phyloP scores from a whole-genome alignment of 805 yeast genomes.

The Starmerella scarabaei region DNA sequence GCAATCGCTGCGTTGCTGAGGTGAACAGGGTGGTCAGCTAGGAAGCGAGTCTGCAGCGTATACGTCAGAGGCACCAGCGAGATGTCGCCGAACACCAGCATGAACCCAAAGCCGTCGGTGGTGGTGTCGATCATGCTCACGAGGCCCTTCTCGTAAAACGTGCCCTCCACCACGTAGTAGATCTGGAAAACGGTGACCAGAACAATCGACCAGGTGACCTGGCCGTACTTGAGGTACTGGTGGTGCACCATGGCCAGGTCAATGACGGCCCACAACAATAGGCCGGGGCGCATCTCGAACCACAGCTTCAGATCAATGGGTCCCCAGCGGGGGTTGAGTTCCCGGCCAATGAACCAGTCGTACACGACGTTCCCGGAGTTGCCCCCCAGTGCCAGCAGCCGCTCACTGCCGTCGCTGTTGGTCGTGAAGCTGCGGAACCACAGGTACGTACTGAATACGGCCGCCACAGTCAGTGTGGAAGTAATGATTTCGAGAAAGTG shows the following conservation, averaged over 20 bases:
- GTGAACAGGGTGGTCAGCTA: slow-evolving; percentile 48
- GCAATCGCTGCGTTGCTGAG: slow-evolving; percentile 35
- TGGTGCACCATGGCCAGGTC: slow-evolving; percentile 70
- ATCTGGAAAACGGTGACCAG: slow-evolving; percentile 59
- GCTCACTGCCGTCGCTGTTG: slow-evolving; percentile 32
- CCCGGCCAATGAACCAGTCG: slow-evolving; percentile 97
- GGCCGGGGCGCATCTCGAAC: slow-evolving; percentile 90
- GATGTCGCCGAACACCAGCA: slow-evolving; percentile 90
- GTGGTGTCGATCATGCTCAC: slow-evolving; percentile 92
- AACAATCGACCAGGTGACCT: slow-evolving; percentile 56
- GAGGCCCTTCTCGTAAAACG: slow-evolving; percentile 77
- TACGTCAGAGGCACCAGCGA: slow-evolving; percentile 88
- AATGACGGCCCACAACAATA: slow-evolving; percentile 71
- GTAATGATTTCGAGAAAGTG: slow-evolving; percentile 54
- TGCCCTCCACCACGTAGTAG: slow-evolving; percentile 82
- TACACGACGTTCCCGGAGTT: slow-evolving; percentile 62
- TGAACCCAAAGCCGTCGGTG: slow-evolving; percentile 94
- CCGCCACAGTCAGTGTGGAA: slow-evolving; percentile 51
- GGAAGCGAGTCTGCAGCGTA: slow-evolving; percentile 70
- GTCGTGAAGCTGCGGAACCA: slow-evolving; percentile 47
- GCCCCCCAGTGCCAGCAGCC: slow-evolving; percentile 75
- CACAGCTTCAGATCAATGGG: slow-evolving; percentile 77
- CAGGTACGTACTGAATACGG: slow-evolving; percentile 48
- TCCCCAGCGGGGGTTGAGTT: slow-evolving; percentile 82
- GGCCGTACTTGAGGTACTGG: slow-evolving; percentile 51